Conservation (phyloP, 371 early-diverging fungal species). For the Encephalitozoon intestinalis region DNA sequence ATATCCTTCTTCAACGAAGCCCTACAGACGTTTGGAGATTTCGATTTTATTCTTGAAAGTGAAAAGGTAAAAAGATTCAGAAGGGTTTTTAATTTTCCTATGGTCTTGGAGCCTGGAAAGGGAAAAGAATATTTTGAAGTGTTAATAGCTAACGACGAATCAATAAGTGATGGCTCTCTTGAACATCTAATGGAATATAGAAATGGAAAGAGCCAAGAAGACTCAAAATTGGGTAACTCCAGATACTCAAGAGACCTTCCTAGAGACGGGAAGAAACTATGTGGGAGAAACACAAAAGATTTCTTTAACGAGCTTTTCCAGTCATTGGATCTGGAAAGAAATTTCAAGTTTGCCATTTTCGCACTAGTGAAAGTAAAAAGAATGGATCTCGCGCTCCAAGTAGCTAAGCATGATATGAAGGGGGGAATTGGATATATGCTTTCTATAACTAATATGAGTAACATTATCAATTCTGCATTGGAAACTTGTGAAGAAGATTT, state of each 20-base stretch:
- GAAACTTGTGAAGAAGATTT: not conserved
- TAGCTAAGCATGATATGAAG: not conserved
- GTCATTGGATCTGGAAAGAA: not conserved
- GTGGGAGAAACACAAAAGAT: not conserved
- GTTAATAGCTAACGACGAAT: not conserved
- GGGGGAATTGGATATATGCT: constrained; percentile 6
- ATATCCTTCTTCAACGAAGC: constrained; percentile 8
- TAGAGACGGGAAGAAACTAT: not conserved
- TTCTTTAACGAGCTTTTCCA: not conserved
- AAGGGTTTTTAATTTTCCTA: not conserved
- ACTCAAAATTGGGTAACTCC: too few species aligned
- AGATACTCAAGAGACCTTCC: not conserved
- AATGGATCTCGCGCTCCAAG: constrained; percentile 10
- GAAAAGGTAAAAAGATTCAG: not conserved
- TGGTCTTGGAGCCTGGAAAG: not conserved
- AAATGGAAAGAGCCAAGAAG: too few species aligned
- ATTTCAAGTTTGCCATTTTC: constrained; percentile 13
- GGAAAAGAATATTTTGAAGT: not conserved
- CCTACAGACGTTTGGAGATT: not conserved
- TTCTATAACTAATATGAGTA: not conserved
- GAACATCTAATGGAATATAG: not conserved
- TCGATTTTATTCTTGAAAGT: constrained; percentile 3
- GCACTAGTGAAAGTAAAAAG: constrained; percentile 17
- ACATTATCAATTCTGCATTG: not conserved
- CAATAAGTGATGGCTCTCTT: not conserved